Percentiles rank a stretch among this genome's conserved stretches.
Conservation (phyloP, 1,139 yeast genomes). For the Saccharomyces hybrid region DNA sequence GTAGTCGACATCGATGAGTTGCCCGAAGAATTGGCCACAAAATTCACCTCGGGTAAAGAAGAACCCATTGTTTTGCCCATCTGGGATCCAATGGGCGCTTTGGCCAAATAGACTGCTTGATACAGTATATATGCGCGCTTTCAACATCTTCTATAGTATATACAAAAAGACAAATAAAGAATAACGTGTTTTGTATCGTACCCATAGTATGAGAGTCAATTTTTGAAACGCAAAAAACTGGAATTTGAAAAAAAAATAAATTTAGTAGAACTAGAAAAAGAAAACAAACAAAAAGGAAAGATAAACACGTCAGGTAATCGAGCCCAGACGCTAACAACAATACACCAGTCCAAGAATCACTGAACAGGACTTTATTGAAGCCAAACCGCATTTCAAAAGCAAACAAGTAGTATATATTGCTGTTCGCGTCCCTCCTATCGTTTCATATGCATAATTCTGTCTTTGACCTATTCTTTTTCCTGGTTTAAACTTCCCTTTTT, state of each 20-base stretch:
- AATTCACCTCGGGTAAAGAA: constrained; percentile 27
- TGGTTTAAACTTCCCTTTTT: background rate
- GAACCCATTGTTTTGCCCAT: constrained; percentile 57
- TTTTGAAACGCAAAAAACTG: background rate
- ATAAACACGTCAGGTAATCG: background rate
- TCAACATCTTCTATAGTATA: background rate
- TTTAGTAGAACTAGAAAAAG: background rate
- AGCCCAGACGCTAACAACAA: background rate
- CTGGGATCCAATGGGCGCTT: constrained; percentile 85
- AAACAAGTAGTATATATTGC: background rate
- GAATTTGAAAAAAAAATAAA: background rate
- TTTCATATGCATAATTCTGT: background rate
- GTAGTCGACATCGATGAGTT: constrained; percentile 57
- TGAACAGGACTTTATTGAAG: background rate
- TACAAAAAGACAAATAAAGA: background rate
- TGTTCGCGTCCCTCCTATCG: background rate
- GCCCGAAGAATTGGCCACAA: constrained; percentile 42
- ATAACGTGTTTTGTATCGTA: too few relatives aligned
- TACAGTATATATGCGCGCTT: background rate
- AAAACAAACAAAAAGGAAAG: background rate
- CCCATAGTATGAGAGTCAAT: background rate
- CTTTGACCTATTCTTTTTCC: background rate
- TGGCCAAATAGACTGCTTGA: constrained; percentile 40
- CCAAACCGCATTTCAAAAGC: background rate
- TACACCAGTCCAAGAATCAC: background rate